phyloP scores from a whole-genome alignment of 176 grass and related monocot genomes.

The Thinopyrum elongatum region DNA sequence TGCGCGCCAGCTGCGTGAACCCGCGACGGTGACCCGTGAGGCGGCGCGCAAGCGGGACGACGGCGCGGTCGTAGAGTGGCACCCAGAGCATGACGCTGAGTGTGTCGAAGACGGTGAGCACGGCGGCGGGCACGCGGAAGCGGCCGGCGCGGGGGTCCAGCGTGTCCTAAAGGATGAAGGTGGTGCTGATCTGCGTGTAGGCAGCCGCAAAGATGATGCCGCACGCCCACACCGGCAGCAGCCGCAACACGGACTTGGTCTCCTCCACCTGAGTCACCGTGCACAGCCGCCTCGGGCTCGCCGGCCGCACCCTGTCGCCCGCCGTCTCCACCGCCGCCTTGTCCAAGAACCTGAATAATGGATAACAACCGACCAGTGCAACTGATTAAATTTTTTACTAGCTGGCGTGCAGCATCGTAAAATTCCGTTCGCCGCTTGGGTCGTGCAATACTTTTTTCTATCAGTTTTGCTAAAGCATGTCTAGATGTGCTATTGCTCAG shows the following conservation, averaged over 20 bases:
- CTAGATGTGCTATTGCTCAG: too few species aligned
- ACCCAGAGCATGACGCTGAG: constrained; percentile 60
- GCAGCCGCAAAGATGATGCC: constrained; percentile 51
- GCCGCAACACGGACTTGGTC: constrained; percentile 53
- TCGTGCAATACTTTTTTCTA: too few species aligned
- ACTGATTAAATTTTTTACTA: neutral
- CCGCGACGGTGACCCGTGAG: constrained; percentile 23
- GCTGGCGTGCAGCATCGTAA: too few species aligned
- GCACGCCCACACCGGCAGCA: constrained; percentile 44
- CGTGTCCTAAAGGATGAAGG: constrained; percentile 55
- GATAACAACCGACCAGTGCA: neutral
- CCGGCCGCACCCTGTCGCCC: neutral
- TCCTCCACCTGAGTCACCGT: constrained; percentile 90
- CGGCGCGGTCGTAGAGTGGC: constrained; percentile 41
- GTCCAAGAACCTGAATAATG: constrained; percentile 46
- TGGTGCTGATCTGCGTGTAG: constrained; percentile 47
- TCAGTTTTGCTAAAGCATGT: too few species aligned
- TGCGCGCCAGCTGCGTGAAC: constrained; percentile 51
- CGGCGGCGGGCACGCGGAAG: constrained; percentile 40
- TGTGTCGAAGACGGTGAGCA: constrained; percentile 64
- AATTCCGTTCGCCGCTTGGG: too few species aligned
- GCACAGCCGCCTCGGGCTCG: neutral
- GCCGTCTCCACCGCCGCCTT: constrained; percentile 44
- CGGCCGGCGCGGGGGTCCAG: constrained; percentile 36
- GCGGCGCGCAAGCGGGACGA: constrained; percentile 37